Percentiles rank a stretch among this genome's conserved stretches.
These are phyloP conservation scores for Nymphaea colorata DNA, from an alignment of 164 flowering plant species.

Conservation along the genomic window DNA sequence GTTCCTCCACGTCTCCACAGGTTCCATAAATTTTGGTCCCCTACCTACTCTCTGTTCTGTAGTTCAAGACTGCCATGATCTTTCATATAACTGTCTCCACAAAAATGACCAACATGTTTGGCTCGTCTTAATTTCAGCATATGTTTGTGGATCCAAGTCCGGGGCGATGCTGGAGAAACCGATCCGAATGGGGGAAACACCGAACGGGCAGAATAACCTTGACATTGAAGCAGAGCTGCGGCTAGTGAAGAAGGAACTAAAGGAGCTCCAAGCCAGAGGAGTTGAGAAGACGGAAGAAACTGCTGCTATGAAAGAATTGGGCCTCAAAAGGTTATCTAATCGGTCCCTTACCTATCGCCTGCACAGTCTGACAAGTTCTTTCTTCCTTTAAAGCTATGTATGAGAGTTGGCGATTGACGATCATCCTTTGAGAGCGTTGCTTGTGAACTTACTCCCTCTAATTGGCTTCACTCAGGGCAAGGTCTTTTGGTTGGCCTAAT, in stretches of 20 bases:
- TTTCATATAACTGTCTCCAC: no score
- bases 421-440: no score
- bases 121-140: slow-evolving; percentile 15
- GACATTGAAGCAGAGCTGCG: slow-evolving; percentile 31
- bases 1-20: slow-evolving; percentile 53
- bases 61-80: no score
- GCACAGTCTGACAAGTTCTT: no score
- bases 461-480: slow-evolving; percentile 10
- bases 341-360: no score
- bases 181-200: slow-evolving; percentile 31
- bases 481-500: slow-evolving; percentile 37
- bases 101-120: no score
- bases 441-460: no score
- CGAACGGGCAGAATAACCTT: slow-evolving; percentile 24
- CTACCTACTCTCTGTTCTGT: no score
- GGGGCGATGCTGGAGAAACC: slow-evolving; percentile 41
- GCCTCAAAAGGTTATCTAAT: slow-evolving; percentile 34
- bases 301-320: slow-evolving; percentile 43
- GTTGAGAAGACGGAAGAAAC: slow-evolving; percentile 12
- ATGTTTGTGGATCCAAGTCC: slow-evolving; percentile 41
- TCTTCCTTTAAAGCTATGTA: no score
- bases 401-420: neutral
- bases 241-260: slow-evolving; percentile 19
- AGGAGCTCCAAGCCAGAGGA: slow-evolving; percentile 17
- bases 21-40: slow-evolving; percentile 9